Conservation (phyloP, 176 grass and related monocot genomes). For the Rhynchospora breviuscula region DNA sequence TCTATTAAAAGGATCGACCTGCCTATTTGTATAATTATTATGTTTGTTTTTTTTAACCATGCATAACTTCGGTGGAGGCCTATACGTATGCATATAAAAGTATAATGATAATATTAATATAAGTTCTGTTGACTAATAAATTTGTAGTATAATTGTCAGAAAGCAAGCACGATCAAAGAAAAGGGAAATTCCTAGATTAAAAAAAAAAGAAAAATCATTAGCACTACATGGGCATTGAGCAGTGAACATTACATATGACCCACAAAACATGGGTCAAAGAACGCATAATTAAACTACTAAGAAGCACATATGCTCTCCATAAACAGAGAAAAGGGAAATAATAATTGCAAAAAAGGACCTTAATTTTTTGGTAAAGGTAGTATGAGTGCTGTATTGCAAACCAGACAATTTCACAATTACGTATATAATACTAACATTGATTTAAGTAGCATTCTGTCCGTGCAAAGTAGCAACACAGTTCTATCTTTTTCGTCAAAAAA, state of each 20-base stretch:
- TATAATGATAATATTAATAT: not conserved
- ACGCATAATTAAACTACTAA: not conserved
- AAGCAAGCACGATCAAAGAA: not conserved
- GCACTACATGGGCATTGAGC: not conserved
- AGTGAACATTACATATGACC: slow-evolving; percentile 18
- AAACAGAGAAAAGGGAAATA: not conserved
- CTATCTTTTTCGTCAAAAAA: not conserved
- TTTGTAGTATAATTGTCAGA: slow-evolving; percentile 1
- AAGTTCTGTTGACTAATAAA: slow-evolving; percentile 2
- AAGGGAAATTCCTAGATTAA: not conserved
- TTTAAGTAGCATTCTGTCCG: not conserved
- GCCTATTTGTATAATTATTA: not conserved
- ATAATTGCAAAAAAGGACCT: not conserved
- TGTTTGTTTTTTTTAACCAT: not conserved
- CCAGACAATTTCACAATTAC: slow-evolving; percentile 1
- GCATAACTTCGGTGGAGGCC: not conserved
- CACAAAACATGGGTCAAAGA: slow-evolving; percentile 29
- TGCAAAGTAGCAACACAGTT: not conserved
- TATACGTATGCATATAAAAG: not conserved
- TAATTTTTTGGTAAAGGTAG: not conserved
- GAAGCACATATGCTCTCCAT: not conserved
- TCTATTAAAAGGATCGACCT: not conserved
- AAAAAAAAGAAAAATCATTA: not conserved
- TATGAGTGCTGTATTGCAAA: not conserved
- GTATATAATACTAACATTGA: not conserved